Conservation (phyloP, 2,329 filamentous ascomycete species). For the Huntiella omanensis region DNA sequence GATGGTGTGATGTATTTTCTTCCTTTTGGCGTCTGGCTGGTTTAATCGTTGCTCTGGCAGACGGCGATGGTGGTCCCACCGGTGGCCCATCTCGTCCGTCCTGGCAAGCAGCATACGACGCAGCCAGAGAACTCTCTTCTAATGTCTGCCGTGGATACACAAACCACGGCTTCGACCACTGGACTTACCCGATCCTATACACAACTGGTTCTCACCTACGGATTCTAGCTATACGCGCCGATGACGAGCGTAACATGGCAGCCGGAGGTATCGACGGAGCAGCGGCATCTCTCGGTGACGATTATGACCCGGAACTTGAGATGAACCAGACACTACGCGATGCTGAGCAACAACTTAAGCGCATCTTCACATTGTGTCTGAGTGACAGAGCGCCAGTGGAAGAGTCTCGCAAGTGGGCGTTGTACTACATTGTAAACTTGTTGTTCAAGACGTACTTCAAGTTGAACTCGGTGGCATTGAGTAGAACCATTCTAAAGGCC, state of each 20-base stretch:
- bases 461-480: conserved; percentile 74
- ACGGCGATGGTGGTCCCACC: conserved; percentile 22
- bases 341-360: conserved; percentile 74
- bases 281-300: conserved; percentile 36
- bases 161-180: conserved; percentile 57
- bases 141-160: conserved; percentile 66
- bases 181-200: conserved; percentile 86
- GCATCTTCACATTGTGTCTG: conserved; percentile 78
- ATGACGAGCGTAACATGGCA: conserved; percentile 40
- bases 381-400: conserved; percentile 70
- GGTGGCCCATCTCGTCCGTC: neutral
- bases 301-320: conserved; percentile 56
- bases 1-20: conserved; percentile 76
- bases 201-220: conserved; percentile 71
- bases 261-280: conserved; percentile 18
- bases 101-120: conserved; percentile 68
- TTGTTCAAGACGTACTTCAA: conserved; percentile 98
- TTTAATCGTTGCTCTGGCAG: conserved; percentile 49
- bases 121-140: conserved; percentile 73
- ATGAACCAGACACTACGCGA: conserved; percentile 79
- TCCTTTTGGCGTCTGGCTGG: conserved; percentile 70
- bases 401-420: conserved; percentile 92
- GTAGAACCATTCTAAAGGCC: conserved; percentile 73
- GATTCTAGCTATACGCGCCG: conserved; percentile 77
- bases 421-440: conserved; percentile 86